Percentiles rank a stretch among this genome's conserved stretches.
phyloP scores from a whole-genome alignment of 371 early-diverging fungal species.

The Umbelopsis sp. region DNA sequence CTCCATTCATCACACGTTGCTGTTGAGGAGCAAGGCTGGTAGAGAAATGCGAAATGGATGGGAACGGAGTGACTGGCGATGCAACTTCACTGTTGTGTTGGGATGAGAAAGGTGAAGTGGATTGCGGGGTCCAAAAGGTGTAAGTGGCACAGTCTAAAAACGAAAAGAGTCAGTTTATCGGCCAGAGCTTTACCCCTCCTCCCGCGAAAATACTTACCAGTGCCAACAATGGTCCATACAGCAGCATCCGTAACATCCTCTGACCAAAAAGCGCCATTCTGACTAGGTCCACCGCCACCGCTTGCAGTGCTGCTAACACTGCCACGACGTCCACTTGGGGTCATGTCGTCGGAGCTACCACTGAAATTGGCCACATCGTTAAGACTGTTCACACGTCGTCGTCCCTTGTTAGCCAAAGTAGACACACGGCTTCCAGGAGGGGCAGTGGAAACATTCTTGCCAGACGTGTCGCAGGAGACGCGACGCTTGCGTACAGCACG shows the following conservation, averaged over 20 bases:
- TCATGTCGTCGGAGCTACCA: background rate
- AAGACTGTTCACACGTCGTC: slow-evolving; percentile 49
- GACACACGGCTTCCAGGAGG: slow-evolving; percentile 27
- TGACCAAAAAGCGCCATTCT: slow-evolving; percentile 56
- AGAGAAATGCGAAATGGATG: slow-evolving; percentile 19
- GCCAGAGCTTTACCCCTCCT: too few relatives aligned
- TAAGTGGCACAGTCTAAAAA: slow-evolving; percentile 64
- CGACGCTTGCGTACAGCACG: slow-evolving; percentile 50
- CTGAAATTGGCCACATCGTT: slow-evolving; percentile 29
- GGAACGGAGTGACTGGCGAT: slow-evolving; percentile 23
- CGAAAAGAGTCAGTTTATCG: too few relatives aligned
- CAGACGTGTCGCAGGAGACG: slow-evolving; percentile 45
- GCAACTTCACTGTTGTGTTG: slow-evolving; percentile 12
- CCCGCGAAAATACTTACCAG: slow-evolving; percentile 35
- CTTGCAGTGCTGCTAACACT: slow-evolving; percentile 11
- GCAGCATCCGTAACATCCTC: slow-evolving; percentile 83
- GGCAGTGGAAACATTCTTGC: slow-evolving; percentile 29
- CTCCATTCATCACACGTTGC: background rate
- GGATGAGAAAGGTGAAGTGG: slow-evolving; percentile 12
- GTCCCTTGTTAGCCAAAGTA: slow-evolving; percentile 27
- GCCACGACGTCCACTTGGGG: slow-evolving; percentile 18
- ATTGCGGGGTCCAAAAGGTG: slow-evolving; percentile 61
- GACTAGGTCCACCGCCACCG: background rate
- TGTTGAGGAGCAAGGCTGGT: slow-evolving; percentile 1
- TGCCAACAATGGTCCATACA: slow-evolving; percentile 84